Conservation (phyloP, 116 monocot genomes). For the Thalassia testudinum region DNA sequence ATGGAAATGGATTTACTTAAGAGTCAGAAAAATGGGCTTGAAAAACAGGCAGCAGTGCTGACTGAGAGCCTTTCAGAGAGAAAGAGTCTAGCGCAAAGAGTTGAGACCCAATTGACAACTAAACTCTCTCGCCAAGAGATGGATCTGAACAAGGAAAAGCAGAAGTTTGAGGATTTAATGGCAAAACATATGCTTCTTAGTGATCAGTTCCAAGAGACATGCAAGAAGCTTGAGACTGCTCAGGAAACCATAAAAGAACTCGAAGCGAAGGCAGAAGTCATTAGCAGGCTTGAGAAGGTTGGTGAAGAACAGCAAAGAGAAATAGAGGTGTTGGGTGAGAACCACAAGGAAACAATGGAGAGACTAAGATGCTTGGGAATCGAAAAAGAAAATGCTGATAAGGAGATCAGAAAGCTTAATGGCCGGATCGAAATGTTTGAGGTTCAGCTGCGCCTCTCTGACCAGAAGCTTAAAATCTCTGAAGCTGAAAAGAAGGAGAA, state of each 20-base stretch:
- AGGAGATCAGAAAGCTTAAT: conserved; percentile 24
- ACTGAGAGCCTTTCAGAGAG: conserved; percentile 7
- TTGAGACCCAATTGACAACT: conserved; percentile 11
- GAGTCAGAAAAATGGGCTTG: conserved; percentile 18
- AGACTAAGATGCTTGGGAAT: conserved; percentile 19
- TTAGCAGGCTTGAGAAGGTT: conserved; percentile 10
- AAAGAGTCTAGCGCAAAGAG: conserved; percentile 2
- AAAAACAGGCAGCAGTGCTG: conserved; percentile 14
- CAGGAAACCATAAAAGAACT: conserved; percentile 18
- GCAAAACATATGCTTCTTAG: conserved; percentile 21
- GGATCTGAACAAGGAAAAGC: conserved; percentile 8
- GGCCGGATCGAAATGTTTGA: conserved; percentile 34
- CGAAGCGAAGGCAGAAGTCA: conserved; percentile 19
- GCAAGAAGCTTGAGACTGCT: conserved; percentile 16
- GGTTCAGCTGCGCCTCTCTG: conserved; percentile 55
- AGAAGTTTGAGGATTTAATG: conserved; percentile 15
- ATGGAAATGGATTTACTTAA: conserved; percentile 15
- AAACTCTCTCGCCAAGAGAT: conserved; percentile 13
- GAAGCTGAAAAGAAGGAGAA: conserved; percentile 54
- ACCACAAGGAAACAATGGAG: conserved; percentile 10
- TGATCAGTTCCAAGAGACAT: conserved; percentile 15
- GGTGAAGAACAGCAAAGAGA: conserved; percentile 24
- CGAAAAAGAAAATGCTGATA: conserved; percentile 22
- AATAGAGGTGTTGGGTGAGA: conserved; percentile 16
- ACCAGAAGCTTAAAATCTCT: conserved; percentile 67